Base-by-base conservation (phyloP, 805 yeast genomes). In the Sporopachydermia quercuum region DNA sequence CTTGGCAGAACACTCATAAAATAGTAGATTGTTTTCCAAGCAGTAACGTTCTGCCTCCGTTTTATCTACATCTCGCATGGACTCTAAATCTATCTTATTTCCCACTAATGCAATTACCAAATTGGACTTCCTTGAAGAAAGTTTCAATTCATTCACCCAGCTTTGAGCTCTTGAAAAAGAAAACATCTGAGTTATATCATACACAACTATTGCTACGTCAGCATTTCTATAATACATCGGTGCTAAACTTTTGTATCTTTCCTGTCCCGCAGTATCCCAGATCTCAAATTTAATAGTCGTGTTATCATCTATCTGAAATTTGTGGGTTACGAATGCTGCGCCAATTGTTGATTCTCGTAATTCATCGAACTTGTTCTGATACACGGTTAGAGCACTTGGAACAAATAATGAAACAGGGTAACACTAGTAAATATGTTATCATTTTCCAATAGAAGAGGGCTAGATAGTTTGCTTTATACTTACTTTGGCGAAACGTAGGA, bases 191-290 rank as follows among this genome's bases (percentile, higher is more conserved):
- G 87, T 78, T 40, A 81, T 73, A 54, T 81, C 93, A 52, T 74
- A 81, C 2, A 80, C 89, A 14, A 83, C 78, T 34, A 81, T 58
- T 0, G 93, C 91, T 27, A 84, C 80, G 55, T 81, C 79, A 18
- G 87, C 81, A 51, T 78, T 78, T 48, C 93, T 57, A 55, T 81
- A 81, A 58, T 81, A 81, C 86, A 81, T 81, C 19, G 89, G 86
- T 3, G 89, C 83, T 47, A 81, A 61, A 0, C 84, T 74, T 45
- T 79, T 69, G 51, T 80, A 81, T 41, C 93, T 60, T 50, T 81
- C 91, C 55, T 81, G 91, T 4, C 93, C 91, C 0, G 89, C 87
- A 2, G 89, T 80, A 53, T 81, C 93, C 93, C 91, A 81, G 39
- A 81, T 78, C 52, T 81, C 91, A 47, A 78, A 71, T 54, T 79